Conservation (phyloP, 371 early-diverging fungal species). For the Mortierella polycephala region DNA sequence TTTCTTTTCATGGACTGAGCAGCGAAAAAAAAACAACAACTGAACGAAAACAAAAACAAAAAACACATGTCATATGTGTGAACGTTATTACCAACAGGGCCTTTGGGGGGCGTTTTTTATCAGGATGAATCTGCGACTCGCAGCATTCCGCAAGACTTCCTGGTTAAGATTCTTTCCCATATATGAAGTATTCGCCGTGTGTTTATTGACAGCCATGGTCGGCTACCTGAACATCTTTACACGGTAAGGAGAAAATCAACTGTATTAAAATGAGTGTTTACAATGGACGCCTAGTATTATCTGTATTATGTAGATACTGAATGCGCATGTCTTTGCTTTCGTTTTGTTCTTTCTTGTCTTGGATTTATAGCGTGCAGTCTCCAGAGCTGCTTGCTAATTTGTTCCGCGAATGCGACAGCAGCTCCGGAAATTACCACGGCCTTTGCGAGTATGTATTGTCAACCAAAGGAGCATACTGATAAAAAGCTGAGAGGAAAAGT, state of each 20-base stretch:
- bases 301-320: no score
- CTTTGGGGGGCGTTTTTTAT: constrained; percentile 91
- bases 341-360: not conserved
- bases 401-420: constrained; percentile 75
- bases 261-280: not conserved
- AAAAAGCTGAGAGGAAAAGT: no score
- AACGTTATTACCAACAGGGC: constrained; percentile 64
- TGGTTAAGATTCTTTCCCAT: constrained; percentile 74
- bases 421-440: constrained; percentile 50
- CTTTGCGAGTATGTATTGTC: constrained; percentile 56
- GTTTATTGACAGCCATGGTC: constrained; percentile 78
- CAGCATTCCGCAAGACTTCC: constrained; percentile 73
- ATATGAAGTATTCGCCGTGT: constrained; percentile 77
- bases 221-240: constrained; percentile 86
- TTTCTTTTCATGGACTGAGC: no score
- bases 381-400: constrained; percentile 74
- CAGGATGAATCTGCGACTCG: constrained; percentile 77
- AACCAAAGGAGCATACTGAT: not conserved
- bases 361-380: constrained; percentile 60
- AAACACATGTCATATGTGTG: not conserved
- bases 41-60: no score
- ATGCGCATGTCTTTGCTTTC: not conserved
- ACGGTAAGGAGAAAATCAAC: constrained; percentile 53
- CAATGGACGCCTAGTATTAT: not conserved
- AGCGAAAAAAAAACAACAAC: no score